A percentile compares a stretch with the other conserved stretches of the same genome.
Conservation (phyloP, 768 basidiomycete genomes). For the Lanmaoa pseudosensibilis region DNA sequence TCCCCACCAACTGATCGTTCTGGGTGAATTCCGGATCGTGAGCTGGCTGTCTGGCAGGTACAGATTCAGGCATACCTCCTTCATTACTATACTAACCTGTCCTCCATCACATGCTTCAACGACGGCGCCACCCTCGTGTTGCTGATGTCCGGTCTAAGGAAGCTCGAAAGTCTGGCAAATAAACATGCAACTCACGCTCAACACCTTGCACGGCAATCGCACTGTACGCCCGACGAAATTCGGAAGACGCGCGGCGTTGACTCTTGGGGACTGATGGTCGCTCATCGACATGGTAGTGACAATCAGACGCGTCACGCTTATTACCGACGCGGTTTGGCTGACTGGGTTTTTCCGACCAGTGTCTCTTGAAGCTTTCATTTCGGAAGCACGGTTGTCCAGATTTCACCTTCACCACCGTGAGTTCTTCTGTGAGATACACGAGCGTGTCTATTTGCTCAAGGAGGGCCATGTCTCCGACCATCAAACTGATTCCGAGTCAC, state of each 20-base stretch:
- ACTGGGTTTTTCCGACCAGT: no score
- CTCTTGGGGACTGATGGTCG: conserved; percentile 45
- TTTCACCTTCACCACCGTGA: not conserved
- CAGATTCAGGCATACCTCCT: conserved; percentile 35
- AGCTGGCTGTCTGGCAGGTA: not conserved
- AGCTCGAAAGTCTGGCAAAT: not conserved
- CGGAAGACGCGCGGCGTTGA: conserved; percentile 60
- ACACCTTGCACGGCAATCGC: conserved; percentile 58
- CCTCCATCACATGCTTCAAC: conserved; percentile 71
- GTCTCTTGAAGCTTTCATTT: no score
- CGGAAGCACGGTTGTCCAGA: no score
- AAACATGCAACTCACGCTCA: conserved; percentile 42
- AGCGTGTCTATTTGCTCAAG: not conserved
- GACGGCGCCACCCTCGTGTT: conserved; percentile 45
- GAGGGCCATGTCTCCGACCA: not conserved
- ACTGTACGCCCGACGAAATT: conserved; percentile 55
- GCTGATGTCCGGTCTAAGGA: conserved; percentile 21
- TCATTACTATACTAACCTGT: conserved; percentile 50
- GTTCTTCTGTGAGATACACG: not conserved
- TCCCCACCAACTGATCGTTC: conserved; percentile 48
- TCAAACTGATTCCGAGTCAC: not conserved
- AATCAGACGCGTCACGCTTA: conserved; percentile 6
- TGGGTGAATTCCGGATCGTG: conserved; percentile 17
- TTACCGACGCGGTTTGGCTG: conserved; percentile 8
- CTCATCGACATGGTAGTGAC: conserved; percentile 12